A percentile compares a stretch with the other conserved stretches of the same genome.
These are phyloP conservation scores for Euphorbia corollata DNA, from an alignment of 441 rosid species.

Conservation along the genomic window DNA sequence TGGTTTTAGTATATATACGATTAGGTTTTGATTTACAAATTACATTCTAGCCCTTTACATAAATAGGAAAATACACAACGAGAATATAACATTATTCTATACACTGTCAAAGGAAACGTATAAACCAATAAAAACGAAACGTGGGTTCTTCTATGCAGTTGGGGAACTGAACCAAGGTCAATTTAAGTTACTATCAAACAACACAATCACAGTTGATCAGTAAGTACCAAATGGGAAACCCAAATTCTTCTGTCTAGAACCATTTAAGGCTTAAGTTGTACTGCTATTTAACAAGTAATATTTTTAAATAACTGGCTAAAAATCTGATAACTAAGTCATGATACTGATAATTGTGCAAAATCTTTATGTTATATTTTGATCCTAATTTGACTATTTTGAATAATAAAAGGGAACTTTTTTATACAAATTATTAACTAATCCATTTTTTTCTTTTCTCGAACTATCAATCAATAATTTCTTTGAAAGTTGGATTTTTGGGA, in stretches of 20 bases:
- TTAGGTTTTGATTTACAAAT: no score
- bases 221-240: neutral
- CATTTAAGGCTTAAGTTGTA: neutral
- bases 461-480: no score
- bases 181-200: neutral
- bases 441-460: no score
- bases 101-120: neutral
- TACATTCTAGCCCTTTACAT: no score
- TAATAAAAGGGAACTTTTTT: neutral
- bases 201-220: neutral
- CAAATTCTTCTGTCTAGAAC: neutral
- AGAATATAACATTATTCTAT: no score
- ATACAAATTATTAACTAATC: no score
- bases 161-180: neutral
- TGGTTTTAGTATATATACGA: no score
- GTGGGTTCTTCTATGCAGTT: neutral
- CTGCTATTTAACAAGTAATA: neutral
- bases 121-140: neutral
- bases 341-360: neutral
- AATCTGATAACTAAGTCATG: neutral
- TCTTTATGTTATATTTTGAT: neutral
- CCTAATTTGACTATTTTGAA: neutral
- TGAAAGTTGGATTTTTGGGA: no score
- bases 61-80: no score
- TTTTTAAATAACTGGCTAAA: neutral